Conservation (phyloP, 495 filamentous ascomycete genomes). For the Ramalina peruviana region DNA sequence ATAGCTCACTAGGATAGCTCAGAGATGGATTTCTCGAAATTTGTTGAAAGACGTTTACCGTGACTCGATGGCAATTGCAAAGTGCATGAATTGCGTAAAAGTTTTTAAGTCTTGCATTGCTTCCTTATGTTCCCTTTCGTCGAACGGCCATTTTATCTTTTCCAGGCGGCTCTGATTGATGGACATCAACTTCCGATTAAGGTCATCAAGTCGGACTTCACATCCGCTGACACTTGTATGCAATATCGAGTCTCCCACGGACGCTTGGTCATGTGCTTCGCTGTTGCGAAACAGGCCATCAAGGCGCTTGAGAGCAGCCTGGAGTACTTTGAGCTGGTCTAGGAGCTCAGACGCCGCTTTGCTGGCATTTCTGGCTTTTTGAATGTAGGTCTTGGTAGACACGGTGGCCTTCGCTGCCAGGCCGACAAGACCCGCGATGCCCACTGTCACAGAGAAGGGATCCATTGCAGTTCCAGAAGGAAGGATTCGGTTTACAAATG, state of each 20-base stretch:
- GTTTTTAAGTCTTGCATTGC: slow-evolving; percentile 2
- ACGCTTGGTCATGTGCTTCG: background rate
- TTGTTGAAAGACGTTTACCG: background rate
- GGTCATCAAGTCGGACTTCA: background rate
- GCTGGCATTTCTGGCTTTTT: background rate
- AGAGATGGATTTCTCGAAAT: background rate
- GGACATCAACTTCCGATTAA: background rate
- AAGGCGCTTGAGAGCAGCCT: background rate
- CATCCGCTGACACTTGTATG: slow-evolving; percentile 1
- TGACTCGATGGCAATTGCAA: slow-evolving; percentile 3
- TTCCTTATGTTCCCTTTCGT: slow-evolving; percentile 4
- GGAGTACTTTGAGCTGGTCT: background rate
- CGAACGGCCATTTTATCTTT: slow-evolving; percentile 2
- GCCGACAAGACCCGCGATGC: background rate
- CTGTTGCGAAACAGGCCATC: slow-evolving; percentile 1
- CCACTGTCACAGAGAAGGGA: slow-evolving; percentile 1
- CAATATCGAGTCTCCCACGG: background rate
- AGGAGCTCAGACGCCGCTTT: slow-evolving; percentile 1
- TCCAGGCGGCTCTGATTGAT: background rate
- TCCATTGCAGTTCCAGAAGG: background rate
- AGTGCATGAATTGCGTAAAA: slow-evolving; percentile 5
- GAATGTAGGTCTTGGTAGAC: background rate
- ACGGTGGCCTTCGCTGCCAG: background rate
- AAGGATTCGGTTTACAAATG: too few relatives aligned
- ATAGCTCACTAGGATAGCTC: background rate